Percentiles rank a stretch among this genome's conserved stretches.
Conservation (phyloP, 345 rosid species). For the Sisymbrium altissimum region DNA sequence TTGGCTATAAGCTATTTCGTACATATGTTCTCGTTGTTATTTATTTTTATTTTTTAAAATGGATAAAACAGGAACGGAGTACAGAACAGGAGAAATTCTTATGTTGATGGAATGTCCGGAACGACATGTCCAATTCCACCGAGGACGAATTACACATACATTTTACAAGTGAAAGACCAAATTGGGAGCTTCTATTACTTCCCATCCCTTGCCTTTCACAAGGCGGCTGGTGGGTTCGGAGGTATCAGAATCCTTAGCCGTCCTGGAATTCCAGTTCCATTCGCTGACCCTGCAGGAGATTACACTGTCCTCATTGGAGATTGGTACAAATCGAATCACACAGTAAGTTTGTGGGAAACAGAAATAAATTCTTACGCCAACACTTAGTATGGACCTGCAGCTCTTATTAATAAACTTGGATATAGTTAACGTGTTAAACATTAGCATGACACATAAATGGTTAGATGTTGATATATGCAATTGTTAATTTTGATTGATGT, state of each 20-base stretch:
- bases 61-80: constrained; percentile 58
- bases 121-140: constrained; percentile 95
- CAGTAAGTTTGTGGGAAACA: constrained; percentile 42
- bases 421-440: background rate
- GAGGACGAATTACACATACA: constrained; percentile 64
- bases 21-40: background rate
- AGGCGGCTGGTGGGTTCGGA: constrained; percentile 76
- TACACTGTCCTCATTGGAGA: constrained; percentile 77
- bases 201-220: constrained; percentile 74
- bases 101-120: constrained; percentile 71
- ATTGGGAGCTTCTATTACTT: constrained; percentile 74
- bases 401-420: background rate
- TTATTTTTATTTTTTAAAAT: background rate
- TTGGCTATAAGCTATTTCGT: background rate
- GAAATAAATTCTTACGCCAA: background rate
- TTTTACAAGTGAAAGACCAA: constrained; percentile 70
- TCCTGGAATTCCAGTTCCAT: constrained; percentile 66
- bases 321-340: constrained; percentile 71
- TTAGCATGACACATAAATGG: background rate
- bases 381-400: background rate
- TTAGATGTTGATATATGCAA: no score
- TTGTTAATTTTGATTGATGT: no score
- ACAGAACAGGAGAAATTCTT: constrained; percentile 84
- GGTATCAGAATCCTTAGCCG: constrained; percentile 68
- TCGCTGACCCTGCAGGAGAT: constrained; percentile 59